Evolutionary conservation across 2,329 filamentous ascomycete genomes (phyloP), one percentile per base, ranked within the genome.

Genomic region (Annulohypoxylon truncatum): DNA sequence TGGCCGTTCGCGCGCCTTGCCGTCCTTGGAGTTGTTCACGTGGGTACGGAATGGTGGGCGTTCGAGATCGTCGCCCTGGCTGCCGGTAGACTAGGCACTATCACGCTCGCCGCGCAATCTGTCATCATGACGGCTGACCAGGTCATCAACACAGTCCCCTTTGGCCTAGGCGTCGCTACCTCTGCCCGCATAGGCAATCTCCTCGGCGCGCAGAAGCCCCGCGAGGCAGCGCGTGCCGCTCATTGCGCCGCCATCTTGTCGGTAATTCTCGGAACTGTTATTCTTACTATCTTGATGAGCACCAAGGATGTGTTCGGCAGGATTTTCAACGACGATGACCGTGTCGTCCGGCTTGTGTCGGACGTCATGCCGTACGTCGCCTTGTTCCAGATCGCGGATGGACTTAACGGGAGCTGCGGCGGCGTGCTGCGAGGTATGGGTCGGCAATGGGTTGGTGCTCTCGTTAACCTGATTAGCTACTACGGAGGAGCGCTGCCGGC

Each of bases 1-100:
- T 80, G 85, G 13, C 88, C 89, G 0, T 97, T 97, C 76, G 84
- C 91, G 1, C 87, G 89, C 8, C 87, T 97, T 2, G 92, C 93
- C 0, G 78, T 91, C 12, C 82, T 96, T 0, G 94, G 93, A 0
- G 84, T 96, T 42, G 80, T 96, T 2, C 93, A 96, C 69, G 92
- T 97, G 4, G 94, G 92, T 2, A 96, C 93, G 0, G 94, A 97
- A 79, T 97, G 93, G 93, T 96, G 93, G 93, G 94, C 93, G 0
- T 97, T 97, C 72, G 93, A 96, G 79, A 95, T 96, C 70, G 92
- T 96, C 1, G 92, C 93, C 0, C 85, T 96, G 0, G 92, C 91
- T 1, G 93, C 93, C 4, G 93, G 93, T 0, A 86, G 90, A 33
- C 85, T 97, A 0, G 94, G 94, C 2, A 94, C 92, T 0, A 86